Evolutionary conservation across 805 yeast species (phyloP).

Genomic region (Debaryomyces castellii): DNA sequence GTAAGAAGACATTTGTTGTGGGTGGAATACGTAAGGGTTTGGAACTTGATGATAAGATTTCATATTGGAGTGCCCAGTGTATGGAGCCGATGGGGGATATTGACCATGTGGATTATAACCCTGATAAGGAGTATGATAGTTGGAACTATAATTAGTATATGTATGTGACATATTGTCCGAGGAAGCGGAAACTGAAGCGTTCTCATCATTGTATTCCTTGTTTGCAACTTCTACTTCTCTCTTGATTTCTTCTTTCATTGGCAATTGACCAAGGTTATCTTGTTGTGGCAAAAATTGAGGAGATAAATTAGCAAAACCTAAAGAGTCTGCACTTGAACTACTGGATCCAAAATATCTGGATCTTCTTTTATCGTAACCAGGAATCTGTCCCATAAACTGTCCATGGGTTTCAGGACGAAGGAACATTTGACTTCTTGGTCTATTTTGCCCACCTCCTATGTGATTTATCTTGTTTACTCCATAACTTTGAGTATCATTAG

Average conservation of each 20-base stretch:
- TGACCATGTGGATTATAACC: neutral
- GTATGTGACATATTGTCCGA: neutral
- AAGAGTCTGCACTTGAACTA: neutral
- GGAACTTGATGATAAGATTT: neutral
- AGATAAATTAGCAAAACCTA: neutral
- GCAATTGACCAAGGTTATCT: neutral
- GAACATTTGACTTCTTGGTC: neutral
- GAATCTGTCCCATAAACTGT: neutral
- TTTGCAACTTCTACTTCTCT: neutral
- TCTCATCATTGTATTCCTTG: neutral
- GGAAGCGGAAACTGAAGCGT: neutral
- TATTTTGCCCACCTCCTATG: neutral
- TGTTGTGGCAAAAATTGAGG: neutral
- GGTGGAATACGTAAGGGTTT: neutral
- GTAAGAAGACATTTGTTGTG: neutral
- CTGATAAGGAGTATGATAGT: neutral
- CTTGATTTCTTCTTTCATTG: neutral
- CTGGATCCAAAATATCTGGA: neutral
- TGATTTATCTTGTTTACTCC: neutral
- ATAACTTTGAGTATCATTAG: conserved; percentile 16
- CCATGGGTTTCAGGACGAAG: neutral
- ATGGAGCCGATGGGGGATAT: neutral
- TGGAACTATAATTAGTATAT: neutral
- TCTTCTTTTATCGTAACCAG: neutral
- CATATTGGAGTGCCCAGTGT: neutral